Conservation (phyloP, 1,284 basidiomycete species). For the Sutorius eximius region DNA sequence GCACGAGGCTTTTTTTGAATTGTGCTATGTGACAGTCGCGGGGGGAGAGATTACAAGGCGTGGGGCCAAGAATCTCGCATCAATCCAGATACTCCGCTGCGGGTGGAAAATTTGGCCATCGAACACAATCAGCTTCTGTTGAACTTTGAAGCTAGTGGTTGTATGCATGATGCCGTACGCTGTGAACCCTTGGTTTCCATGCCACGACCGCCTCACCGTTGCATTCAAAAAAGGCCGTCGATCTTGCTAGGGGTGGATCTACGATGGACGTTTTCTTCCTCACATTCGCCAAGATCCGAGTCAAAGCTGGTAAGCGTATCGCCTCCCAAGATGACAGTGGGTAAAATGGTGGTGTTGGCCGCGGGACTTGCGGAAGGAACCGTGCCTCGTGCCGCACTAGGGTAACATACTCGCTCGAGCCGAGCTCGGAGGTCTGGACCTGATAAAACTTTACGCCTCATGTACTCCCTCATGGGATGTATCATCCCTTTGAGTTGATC, state of each 20-base stretch:
- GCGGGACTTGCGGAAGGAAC: neutral
- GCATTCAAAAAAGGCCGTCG: neutral
- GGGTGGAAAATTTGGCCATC: neutral
- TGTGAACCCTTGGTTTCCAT: neutral
- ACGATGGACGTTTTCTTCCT: neutral
- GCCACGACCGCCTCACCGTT: neutral
- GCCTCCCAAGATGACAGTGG: neutral
- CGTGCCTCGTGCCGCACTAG: conserved; percentile 9
- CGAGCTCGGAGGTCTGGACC: neutral
- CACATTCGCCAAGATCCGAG: neutral
- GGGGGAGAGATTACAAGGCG: neutral
- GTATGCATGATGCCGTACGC: conserved; percentile 3
- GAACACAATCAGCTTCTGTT: conserved; percentile 14
- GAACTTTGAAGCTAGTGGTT: neutral
- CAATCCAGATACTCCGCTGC: conserved; percentile 4
- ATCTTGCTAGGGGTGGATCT: conserved; percentile 5
- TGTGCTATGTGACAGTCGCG: neutral
- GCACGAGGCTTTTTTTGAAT: conserved; percentile 17
- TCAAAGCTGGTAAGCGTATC: neutral
- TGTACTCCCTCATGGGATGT: conserved; percentile 12
- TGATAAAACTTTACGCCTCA: conserved; percentile 14
- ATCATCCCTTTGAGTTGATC: neutral
- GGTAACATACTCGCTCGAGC: conserved; percentile 14
- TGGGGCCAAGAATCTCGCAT: conserved; percentile 1
- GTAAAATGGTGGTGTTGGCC: neutral